These are phyloP conservation scores for Lipomyces oligophaga DNA, from an alignment of 805 yeast species.

Conservation along the genomic window DNA sequence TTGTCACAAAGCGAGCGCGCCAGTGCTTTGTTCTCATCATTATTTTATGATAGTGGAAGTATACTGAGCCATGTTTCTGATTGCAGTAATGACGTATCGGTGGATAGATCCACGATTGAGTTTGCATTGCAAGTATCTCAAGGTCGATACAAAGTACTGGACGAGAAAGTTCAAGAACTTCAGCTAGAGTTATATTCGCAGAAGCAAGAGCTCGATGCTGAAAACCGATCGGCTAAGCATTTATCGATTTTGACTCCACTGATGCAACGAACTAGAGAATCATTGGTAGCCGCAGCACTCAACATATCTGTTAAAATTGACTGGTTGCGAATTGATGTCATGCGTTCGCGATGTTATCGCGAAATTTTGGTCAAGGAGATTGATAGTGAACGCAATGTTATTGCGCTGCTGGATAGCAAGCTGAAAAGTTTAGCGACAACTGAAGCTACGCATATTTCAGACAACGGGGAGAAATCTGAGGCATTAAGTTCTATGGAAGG, in stretches of 20 bases:
- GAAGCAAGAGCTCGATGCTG: constrained; percentile 39
- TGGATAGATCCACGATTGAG: constrained; percentile 1
- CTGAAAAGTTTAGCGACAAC: neutral
- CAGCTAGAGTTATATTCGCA: constrained; percentile 37
- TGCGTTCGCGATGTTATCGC: constrained; percentile 44
- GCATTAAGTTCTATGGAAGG: no score
- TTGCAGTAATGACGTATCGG: neutral
- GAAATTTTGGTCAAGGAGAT: constrained; percentile 38
- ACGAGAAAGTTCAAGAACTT: constrained; percentile 38
- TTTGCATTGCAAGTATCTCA: constrained; percentile 16
- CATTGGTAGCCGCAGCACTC: constrained; percentile 45
- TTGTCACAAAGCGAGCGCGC: constrained; percentile 1
- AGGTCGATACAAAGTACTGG: constrained; percentile 34
- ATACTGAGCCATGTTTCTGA: constrained; percentile 8
- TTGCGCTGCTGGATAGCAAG: constrained; percentile 1
- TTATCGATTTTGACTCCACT: constrained; percentile 54
- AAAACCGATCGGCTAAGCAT: constrained; percentile 40
- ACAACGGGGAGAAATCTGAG: no score
- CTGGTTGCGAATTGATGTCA: constrained; percentile 54
- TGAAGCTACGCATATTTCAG: no score
- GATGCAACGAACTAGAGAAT: constrained; percentile 50
- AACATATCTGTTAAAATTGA: constrained; percentile 52
- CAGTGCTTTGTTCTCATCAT: constrained; percentile 8
- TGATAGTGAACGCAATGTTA: constrained; percentile 17
- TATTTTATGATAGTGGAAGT: constrained; percentile 14